phyloP scores from a whole-genome alignment of 2,329 filamentous ascomycete species.

The Corinectria fuckeliana region DNA sequence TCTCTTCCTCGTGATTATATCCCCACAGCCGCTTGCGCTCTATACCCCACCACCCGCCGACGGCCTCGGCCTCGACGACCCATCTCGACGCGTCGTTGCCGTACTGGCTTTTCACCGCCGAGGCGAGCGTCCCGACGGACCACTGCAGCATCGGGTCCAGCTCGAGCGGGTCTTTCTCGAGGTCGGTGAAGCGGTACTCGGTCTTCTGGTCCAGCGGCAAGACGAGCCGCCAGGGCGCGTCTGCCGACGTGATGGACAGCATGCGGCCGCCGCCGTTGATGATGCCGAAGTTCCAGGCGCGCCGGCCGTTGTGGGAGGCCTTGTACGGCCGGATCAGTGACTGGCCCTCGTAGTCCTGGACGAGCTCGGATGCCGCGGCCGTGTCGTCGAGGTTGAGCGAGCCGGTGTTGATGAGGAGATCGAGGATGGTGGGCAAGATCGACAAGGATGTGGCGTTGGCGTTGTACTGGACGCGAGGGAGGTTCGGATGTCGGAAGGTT shows the following conservation, averaged over 20 bases:
- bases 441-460: constrained; percentile 42
- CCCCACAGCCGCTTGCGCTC: constrained; percentile 35
- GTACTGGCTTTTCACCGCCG: constrained; percentile 29
- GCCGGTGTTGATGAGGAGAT: constrained; percentile 43
- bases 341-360: constrained; percentile 45
- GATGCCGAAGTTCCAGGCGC: constrained; percentile 45
- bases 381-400: constrained; percentile 40
- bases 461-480: constrained; percentile 42
- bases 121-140: constrained; percentile 29
- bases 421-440: constrained; percentile 46
- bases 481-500: constrained; percentile 42
- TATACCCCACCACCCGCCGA: constrained; percentile 31
- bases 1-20: constrained; percentile 1
- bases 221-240: constrained; percentile 42
- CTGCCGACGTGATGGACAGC: constrained; percentile 41
- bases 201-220: constrained; percentile 42
- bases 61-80: constrained; percentile 34
- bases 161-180: constrained; percentile 40
- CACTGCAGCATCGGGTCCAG: constrained; percentile 37
- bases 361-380: constrained; percentile 36
- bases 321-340: constrained; percentile 42
- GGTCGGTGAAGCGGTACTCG: constrained; percentile 44
- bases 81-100: constrained; percentile 35
- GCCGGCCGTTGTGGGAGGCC: constrained; percentile 32
- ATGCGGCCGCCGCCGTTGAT: constrained; percentile 44